phyloP scores from a whole-genome alignment of 2,329 filamentous ascomycete genomes.

The Aspergillus hortae region DNA sequence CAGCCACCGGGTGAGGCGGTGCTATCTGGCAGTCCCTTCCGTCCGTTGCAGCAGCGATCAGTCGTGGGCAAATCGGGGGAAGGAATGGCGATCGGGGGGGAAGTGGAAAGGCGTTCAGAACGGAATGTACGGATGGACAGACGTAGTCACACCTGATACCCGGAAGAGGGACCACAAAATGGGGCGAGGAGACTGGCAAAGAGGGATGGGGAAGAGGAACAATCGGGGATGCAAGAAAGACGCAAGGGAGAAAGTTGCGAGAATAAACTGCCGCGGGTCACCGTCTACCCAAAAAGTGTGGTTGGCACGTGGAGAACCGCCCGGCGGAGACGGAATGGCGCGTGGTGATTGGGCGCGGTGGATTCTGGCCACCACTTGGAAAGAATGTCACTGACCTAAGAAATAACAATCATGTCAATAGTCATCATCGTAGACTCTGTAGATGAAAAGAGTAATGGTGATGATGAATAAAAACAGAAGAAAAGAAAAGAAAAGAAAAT shows the following conservation, averaged over 20 bases:
- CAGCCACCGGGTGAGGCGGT: constrained; percentile 25
- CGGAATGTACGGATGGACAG: not conserved
- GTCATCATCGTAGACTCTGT: no score
- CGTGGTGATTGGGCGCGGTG: constrained; percentile 5
- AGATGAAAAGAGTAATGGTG: not conserved
- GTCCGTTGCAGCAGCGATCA: constrained; percentile 4
- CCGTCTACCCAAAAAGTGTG: constrained; percentile 12
- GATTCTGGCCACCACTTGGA: no score
- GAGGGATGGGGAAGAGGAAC: not conserved
- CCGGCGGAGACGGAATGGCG: constrained; percentile 4
- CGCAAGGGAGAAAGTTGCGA: constrained; percentile 17
- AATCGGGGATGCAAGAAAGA: constrained; percentile 14
- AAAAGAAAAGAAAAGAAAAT: constrained; percentile 1
- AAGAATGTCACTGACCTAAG: no score
- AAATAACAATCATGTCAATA: no score
- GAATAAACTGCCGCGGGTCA: constrained; percentile 16
- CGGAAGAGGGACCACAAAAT: no score
- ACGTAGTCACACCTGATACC: no score
- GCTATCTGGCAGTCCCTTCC: constrained; percentile 18
- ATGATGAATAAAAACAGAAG: not conserved
- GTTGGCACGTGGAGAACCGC: constrained; percentile 24
- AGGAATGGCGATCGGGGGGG: not conserved
- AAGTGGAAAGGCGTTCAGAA: not conserved
- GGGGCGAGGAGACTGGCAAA: not conserved
- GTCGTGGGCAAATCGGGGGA: not conserved